Evolutionary conservation across 129 eudicot genomes (phyloP).

Genomic region (Tanacetum coccineum): DNA sequence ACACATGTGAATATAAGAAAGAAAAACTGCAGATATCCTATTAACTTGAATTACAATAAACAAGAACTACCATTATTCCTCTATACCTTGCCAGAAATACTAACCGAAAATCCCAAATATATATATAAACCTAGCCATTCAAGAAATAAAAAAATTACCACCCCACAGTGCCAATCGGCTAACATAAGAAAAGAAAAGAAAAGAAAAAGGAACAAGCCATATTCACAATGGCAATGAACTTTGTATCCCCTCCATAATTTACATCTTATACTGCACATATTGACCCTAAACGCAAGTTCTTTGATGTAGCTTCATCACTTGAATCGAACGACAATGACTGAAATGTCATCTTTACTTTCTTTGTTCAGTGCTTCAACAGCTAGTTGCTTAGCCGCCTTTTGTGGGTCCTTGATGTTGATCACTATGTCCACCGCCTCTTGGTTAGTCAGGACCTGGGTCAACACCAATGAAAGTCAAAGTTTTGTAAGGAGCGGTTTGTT

Average conservation of each 20-base stretch:
- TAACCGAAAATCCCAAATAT: conserved; percentile 17
- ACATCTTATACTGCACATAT: conserved; percentile 41
- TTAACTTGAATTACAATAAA: conserved; percentile 8
- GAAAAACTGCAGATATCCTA: not conserved
- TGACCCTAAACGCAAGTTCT: conserved; percentile 20
- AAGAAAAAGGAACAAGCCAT: conserved; percentile 15
- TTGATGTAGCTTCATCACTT: conserved; percentile 32
- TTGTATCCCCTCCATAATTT: conserved; percentile 36
- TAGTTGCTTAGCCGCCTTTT: conserved; percentile 77
- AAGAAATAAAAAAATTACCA: conserved; percentile 29
- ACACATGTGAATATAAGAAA: no score
- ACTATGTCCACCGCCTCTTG: conserved; percentile 79
- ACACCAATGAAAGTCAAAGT: conserved; percentile 12
- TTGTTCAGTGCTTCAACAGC: conserved; percentile 61
- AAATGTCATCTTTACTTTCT: conserved; percentile 81
- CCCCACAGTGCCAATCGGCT: conserved; percentile 1
- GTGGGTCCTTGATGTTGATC: conserved; percentile 62
- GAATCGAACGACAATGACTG: conserved; percentile 82
- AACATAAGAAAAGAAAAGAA: conserved; percentile 2
- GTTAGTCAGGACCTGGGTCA: conserved; percentile 71
- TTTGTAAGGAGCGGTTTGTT: not conserved
- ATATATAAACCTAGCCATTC: conserved; percentile 27
- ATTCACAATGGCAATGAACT: conserved; percentile 25
- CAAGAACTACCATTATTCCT: conserved; percentile 2
- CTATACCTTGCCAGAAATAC: conserved; percentile 14